A percentile compares a stretch with the other conserved stretches of the same genome.
These are phyloP conservation scores for Phytophthora nicotianae DNA, from an alignment of 352 stramenopile species.

Conservation along the genomic window DNA sequence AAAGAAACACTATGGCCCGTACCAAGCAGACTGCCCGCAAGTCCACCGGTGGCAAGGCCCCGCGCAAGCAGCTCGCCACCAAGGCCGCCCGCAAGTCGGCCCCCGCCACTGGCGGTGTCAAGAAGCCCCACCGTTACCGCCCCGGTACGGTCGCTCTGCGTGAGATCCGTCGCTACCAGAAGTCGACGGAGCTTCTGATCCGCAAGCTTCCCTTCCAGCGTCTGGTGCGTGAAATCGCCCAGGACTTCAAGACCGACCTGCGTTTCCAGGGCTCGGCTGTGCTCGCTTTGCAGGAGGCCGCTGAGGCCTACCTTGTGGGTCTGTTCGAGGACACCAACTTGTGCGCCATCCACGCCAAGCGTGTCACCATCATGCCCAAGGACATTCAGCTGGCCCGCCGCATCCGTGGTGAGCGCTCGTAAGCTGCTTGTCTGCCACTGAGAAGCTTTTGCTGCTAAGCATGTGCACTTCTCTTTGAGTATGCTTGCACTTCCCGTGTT, in stretches of 20 bases:
- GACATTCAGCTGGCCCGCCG: constrained; percentile 94
- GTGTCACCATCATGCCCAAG: constrained; percentile 95
- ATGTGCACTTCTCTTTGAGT: not conserved
- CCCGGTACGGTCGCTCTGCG: constrained; percentile 89
- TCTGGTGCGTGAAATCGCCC: constrained; percentile 91
- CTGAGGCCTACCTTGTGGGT: constrained; percentile 80
- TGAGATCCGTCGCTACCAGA: constrained; percentile 98
- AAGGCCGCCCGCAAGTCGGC: constrained; percentile 94
- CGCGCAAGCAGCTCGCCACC: constrained; percentile 92
- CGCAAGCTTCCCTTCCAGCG: constrained; percentile 96
- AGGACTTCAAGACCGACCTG: constrained; percentile 89
- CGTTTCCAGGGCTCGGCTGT: constrained; percentile 89
- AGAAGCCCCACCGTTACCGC: constrained; percentile 90
- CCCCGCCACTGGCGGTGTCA: constrained; percentile 90
- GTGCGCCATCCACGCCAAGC: constrained; percentile 93
- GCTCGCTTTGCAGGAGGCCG: constrained; percentile 86
- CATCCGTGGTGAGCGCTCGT: constrained; percentile 89
- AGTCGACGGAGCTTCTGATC: constrained; percentile 96
- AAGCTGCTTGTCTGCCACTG: constrained; percentile 50
- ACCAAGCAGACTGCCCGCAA: constrained; percentile 97
- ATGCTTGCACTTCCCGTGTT: constrained; percentile 2
- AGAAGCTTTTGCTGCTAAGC: constrained; percentile 79
- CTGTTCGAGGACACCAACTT: constrained; percentile 93
- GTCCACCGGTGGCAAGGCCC: constrained; percentile 93
- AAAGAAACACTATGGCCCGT: constrained; percentile 82